phyloP scores from a whole-genome alignment of 2,329 filamentous ascomycete genomes.

The Shiraia sp. region DNA sequence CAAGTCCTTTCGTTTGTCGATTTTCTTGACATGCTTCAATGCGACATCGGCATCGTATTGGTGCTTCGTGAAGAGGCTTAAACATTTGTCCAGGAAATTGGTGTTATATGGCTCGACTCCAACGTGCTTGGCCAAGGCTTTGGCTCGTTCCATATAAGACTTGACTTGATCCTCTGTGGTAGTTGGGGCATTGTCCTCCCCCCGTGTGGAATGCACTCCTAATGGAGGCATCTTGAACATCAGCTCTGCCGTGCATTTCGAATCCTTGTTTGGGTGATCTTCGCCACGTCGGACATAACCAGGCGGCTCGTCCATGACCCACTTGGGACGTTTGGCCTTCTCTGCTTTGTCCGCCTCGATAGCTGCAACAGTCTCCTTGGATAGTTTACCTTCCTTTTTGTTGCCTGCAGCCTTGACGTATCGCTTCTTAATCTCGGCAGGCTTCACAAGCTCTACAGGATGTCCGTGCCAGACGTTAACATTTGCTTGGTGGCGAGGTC shows the following conservation, averaged over 20 bases:
- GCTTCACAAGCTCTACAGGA: constrained; percentile 88
- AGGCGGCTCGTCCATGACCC: constrained; percentile 87
- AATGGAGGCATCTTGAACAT: constrained; percentile 75
- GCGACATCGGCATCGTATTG: constrained; percentile 73
- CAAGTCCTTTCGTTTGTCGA: constrained; percentile 70
- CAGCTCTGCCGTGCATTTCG: constrained; percentile 72
- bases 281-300: constrained; percentile 86
- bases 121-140: constrained; percentile 65
- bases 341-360: constrained; percentile 80
- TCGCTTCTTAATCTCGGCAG: constrained; percentile 81
- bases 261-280: constrained; percentile 73
- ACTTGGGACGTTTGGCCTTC: constrained; percentile 83
- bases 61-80: constrained; percentile 72
- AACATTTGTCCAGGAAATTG: constrained; percentile 83
- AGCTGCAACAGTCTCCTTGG: constrained; percentile 78
- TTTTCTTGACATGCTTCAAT: constrained; percentile 68
- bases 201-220: constrained; percentile 52
- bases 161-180: constrained; percentile 66
- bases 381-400: constrained; percentile 76
- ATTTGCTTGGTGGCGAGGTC: constrained; percentile 87
- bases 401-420: constrained; percentile 63
- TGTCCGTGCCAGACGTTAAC: constrained; percentile 84
- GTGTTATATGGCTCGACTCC: constrained; percentile 77
- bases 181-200: constrained; percentile 48
- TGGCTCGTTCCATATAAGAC: constrained; percentile 74